phyloP scores from a whole-genome alignment of 176 grass and related monocot genomes.

The Paspalum notatum region DNA sequence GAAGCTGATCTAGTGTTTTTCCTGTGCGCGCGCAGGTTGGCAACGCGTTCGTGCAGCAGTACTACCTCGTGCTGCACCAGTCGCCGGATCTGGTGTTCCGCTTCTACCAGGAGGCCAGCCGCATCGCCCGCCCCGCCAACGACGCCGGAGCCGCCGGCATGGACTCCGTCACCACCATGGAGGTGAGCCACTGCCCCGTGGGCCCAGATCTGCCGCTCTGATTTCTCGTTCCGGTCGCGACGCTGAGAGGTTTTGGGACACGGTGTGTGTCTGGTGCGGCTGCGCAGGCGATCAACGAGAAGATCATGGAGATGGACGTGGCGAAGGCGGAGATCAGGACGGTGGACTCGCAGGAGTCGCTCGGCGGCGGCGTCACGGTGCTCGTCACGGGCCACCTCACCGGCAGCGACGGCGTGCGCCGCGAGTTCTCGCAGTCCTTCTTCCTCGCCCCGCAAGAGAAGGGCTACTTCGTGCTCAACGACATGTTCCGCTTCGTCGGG shows the following conservation, averaged over 20 bases:
- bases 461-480: conserved; percentile 84
- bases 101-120: conserved; percentile 92
- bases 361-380: conserved; percentile 68
- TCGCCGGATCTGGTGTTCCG: conserved; percentile 78
- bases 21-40: conserved; percentile 55
- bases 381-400: conserved; percentile 77
- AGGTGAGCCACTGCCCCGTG: conserved; percentile 45
- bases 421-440: conserved; percentile 83
- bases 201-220: conserved; percentile 23
- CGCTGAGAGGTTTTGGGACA: conserved; percentile 4
- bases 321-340: conserved; percentile 73
- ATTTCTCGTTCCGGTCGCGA: neutral
- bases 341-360: conserved; percentile 77
- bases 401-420: conserved; percentile 41
- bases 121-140: conserved; percentile 59
- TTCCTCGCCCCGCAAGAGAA: conserved; percentile 90
- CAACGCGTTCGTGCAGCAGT: conserved; percentile 90
- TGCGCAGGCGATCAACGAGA: conserved; percentile 71
- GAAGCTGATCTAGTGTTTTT: conserved; percentile 27
- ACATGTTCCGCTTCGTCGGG: conserved; percentile 65
- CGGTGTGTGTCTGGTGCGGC: conserved; percentile 2
- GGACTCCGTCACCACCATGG: conserved; percentile 64
- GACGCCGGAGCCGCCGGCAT: conserved; percentile 47
- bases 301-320: conserved; percentile 82
- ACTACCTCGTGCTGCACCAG: conserved; percentile 86